Base-by-base conservation (phyloP, 148 eudicot genomes). In the Rhododendron mucronatum region DNA sequence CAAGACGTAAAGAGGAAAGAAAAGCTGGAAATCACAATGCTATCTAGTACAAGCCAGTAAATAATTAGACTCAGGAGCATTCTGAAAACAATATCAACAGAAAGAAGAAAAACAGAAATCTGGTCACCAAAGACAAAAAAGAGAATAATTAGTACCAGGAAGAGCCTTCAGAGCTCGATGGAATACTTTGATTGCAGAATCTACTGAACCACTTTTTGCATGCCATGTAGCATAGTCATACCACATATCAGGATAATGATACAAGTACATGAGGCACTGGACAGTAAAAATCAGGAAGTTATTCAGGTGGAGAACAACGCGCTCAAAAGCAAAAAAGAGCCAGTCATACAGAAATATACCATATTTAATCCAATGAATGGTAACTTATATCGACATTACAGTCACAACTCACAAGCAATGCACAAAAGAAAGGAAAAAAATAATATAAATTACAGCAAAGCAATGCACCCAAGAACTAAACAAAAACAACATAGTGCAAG, bases 221-320 rank as follows among this genome's bases (percentile, higher is more conserved):
- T 95, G 98, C 99, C 99, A 97, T 63, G 91, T 91, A 81, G 98
- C 98, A 92, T 95, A 95, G 87, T 97, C 98, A 81, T 93, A 93
- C 99, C 99, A 97, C 90, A 97, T 91, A 88, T 97, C 99, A 89
- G 99, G 99, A 88, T 94, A 97, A 88, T 95, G 99, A 92, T 97
- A 97, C 81, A 97, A 89, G 90, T 95, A 95, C 99, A 97, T 97
- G 90, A 97, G 95, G 89, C 98, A 97, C 99, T 97, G 93, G 82
- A 86, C 78, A 86, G 39, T 53, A 53, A 74, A 85, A 80, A 85
- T 44, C 47, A 82, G 65, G 75, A 16, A 78, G 65, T 84, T 23
- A 84, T 51, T 3, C 55, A 12, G 75, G 65, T 21, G 63, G 67
- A 76, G 4, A 86, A 55, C 14, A 82, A 78, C 20, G 44, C 3